Evolutionary conservation across 2,329 filamentous ascomycete genomes (phyloP), one percentile per base, ranked within the genome.

Genomic region (Beauveria sp.): DNA sequence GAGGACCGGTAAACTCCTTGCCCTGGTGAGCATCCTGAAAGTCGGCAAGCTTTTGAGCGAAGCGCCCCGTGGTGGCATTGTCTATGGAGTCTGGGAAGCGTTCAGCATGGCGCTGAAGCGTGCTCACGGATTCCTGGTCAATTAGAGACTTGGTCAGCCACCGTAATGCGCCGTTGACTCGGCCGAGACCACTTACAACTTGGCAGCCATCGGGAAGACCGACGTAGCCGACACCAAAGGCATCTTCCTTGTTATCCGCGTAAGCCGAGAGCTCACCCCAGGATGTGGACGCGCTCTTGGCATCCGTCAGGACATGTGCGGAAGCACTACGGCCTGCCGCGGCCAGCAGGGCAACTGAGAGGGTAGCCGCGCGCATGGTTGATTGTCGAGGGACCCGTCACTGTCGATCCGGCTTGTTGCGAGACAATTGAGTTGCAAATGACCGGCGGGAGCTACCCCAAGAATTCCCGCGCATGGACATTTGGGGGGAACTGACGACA

Each of bases 71-170:
- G 64, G 80, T 81, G 24, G 63, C 65, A 1, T 79, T 81, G 64
- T 84, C 82, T 63, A 81, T 74, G 30, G 71, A 71, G 62, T 70
- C 72, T 20, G 72, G 79, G 48, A 81, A 83, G 26, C 82, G 76
- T 63, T 84, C 73, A 1, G 79, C 79, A 68, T 84, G 82, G 30
- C 82, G 76, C 66, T 84, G 81, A 18, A 85, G 73, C 6, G 67
- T 83, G 80, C 62, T 80, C 78, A 63, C 64, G 3, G 59, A 84
- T 70, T 67, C 83, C 80, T 65, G 34, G 5, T 47, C 9, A 16
- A 34, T 9, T 9, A 22, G 50, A 37, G 10, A 20, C n/a, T 5
- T 4, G 10, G 20, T 62, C 41, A 52, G 59, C 12, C 46, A 22
- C 12, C 34, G 41, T 10, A 12, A 22, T 14, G 14, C 16, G 1